Base-by-base conservation (phyloP, 352 stramenopile genomes). In the Phytophthora vignae region DNA sequence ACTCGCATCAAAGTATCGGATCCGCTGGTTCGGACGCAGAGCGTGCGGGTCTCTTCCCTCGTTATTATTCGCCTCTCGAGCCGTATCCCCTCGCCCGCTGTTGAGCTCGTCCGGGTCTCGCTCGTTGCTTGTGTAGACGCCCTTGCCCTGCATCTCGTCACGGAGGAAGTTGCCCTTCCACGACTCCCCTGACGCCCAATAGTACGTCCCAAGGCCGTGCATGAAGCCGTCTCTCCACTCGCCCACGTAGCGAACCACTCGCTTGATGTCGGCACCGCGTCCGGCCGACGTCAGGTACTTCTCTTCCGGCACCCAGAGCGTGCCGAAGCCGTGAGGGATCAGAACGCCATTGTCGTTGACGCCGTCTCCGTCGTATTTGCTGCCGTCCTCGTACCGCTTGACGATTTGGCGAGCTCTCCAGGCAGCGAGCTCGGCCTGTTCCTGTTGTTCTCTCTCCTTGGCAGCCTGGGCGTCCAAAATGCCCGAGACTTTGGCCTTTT, bases 281-380 rank as follows among this genome's bases (percentile, higher is more conserved):
- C 54, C 70, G 19, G 65, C 60, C 31, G 33, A 73, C 55, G 27
- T 58, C 11, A 55, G 19, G n/a, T 76, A 72, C 21, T 58, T 64
- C 42, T 77, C 69, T 54, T 86, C 78, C 4, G 82, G 82, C 27
- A 90, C 78, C 73, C 80, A 89, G 6, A 93, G 57, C 21, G 82
- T 93, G 1, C 85, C 85, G 38, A 87, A 68, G 1, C 85, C 85
- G 27, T 91, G 82, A 1, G 85, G 83, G 21, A 90, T 66, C 11
- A 81, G 9, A 27, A 91, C 83, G 15, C 66, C 68, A 53, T 83
- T 69, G 7, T 74, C 59, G 11, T 65, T 68, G 53, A 87, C 55
- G 38, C 83, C 83, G 63, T 90, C 83, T 7, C 85, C 85, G 21
- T 91, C 83, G 58, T 91, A 93, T 70, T 93, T 93, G 60, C 68